Evolutionary conservation across 2,329 filamentous ascomycete genomes (phyloP), one percentile per base, ranked within the genome.

Genomic region (Penicillium sp.): DNA sequence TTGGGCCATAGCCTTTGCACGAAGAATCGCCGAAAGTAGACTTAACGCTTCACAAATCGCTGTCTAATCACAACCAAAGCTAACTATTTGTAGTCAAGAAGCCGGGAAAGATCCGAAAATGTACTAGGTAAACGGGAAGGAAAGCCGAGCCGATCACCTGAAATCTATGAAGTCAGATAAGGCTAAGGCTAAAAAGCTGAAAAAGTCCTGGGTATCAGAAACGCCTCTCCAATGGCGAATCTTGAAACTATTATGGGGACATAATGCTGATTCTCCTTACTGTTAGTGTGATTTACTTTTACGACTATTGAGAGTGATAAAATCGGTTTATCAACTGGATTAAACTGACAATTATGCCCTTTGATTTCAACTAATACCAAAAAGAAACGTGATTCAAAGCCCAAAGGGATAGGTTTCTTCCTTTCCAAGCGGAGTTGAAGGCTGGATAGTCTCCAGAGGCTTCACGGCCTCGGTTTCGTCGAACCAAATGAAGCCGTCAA

Each of bases 381-480:
- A 13, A 14, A 11, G 10, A n/a, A 23, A n/a, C 23, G 23, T 11
- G 26, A 27, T 27, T 49, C 60, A 77, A 47, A 76, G 48, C 1
- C 74, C 74, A 59, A 78, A 78, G 20, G 75, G 76, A 68, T 76
- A 78, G 0, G 75, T 78, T 56, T 77, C 75, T 4, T 69, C 73
- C 40, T 59, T 61, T 22, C 69, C 70, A 42, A 75, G 52, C 0
- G 68, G 51, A 11, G 70, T 71, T 18, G 59, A 57, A 1, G 75
- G 74, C 55, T 77, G 74, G 8, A 69, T 66, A 5, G 52, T 67
- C 57, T 77, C 74, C 42, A 77, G 64, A 2, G 73, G 64, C 18
- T 65, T 55, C 2, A 78, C 73, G 8, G 73, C 74, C 14, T 61
- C 58, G 3, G 72, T 74, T 46, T 58, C 50, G 58, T 78, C 74